Percentiles rank a stretch among this genome's conserved stretches.
phyloP scores from a whole-genome alignment of 2,329 filamentous ascomycete genomes.

The Apiospora malaysiana region DNA sequence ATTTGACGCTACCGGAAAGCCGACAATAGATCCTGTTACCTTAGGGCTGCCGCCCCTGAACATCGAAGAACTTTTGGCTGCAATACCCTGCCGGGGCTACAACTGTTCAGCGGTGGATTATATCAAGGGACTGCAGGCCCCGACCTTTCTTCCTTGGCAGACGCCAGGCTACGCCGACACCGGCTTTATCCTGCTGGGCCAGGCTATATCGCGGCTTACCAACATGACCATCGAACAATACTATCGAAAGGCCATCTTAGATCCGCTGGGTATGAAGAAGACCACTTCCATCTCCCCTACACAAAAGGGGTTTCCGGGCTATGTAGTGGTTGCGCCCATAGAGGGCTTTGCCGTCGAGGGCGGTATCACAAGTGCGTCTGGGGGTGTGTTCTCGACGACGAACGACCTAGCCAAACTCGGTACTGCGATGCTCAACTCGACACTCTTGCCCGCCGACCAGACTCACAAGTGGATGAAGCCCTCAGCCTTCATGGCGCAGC shows the following conservation, averaged over 20 bases:
- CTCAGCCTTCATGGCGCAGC: conserved; percentile 42
- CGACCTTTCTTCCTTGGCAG: conserved; percentile 32
- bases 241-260: conserved; percentile 31
- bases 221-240: conserved; percentile 27
- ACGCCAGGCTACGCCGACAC: conserved; percentile 34
- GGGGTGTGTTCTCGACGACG: conserved; percentile 41
- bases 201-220: conserved; percentile 31
- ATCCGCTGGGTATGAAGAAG: conserved; percentile 30
- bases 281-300: conserved; percentile 31
- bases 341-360: conserved; percentile 26
- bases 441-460: conserved; percentile 39
- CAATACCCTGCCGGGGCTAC: background rate
- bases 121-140: conserved; percentile 34
- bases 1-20: background rate
- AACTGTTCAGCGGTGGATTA: conserved; percentile 33
- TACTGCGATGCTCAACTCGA: conserved; percentile 44
- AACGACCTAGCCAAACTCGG: conserved; percentile 45
- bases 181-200: conserved; percentile 35
- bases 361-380: conserved; percentile 33
- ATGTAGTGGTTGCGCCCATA: conserved; percentile 28
- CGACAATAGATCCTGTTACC: background rate
- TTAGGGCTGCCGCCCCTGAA: background rate
- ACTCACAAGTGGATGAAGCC: conserved; percentile 50
- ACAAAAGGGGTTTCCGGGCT: conserved; percentile 25
- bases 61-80: background rate